Percentiles rank a stretch among this genome's conserved stretches.
phyloP scores from a whole-genome alignment of 371 early-diverging fungal genomes.

The Saksenaea vasiformis region DNA sequence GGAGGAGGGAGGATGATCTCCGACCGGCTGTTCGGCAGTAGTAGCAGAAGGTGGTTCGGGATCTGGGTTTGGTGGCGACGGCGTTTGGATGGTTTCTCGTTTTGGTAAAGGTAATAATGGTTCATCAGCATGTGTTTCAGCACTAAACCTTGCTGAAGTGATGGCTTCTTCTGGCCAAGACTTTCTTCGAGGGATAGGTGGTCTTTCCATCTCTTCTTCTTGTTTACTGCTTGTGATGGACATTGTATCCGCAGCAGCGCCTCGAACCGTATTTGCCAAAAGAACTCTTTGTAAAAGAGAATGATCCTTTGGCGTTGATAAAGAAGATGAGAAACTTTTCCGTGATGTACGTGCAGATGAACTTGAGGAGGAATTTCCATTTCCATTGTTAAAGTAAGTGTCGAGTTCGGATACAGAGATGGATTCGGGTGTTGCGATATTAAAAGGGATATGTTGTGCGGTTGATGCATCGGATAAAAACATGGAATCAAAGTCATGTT shows the following conservation, averaged over 20 bases:
- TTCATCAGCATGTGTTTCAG: neutral
- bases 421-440: slow-evolving; percentile 51
- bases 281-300: slow-evolving; percentile 39
- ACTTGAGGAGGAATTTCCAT: slow-evolving; percentile 1
- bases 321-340: slow-evolving; percentile 15
- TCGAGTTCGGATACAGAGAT: slow-evolving; percentile 50
- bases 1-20: neutral
- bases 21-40: neutral
- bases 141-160: neutral
- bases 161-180: slow-evolving; percentile 19
- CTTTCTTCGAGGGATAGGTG: slow-evolving; percentile 5
- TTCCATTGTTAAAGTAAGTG: slow-evolving; percentile 35
- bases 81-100: neutral
- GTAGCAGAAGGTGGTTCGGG: neutral
- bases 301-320: slow-evolving; percentile 15
- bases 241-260: slow-evolving; percentile 1
- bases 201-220: neutral
- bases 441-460: slow-evolving; percentile 25
- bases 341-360: slow-evolving; percentile 19
- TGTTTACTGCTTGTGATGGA: neutral
- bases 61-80: neutral
- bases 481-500: slow-evolving; percentile 46
- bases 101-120: neutral
- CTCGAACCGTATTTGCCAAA: slow-evolving; percentile 19
- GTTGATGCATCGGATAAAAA: slow-evolving; percentile 35